Base-by-base conservation (phyloP, 73 alveolate species). In the Paramecium caudatum region DNA sequence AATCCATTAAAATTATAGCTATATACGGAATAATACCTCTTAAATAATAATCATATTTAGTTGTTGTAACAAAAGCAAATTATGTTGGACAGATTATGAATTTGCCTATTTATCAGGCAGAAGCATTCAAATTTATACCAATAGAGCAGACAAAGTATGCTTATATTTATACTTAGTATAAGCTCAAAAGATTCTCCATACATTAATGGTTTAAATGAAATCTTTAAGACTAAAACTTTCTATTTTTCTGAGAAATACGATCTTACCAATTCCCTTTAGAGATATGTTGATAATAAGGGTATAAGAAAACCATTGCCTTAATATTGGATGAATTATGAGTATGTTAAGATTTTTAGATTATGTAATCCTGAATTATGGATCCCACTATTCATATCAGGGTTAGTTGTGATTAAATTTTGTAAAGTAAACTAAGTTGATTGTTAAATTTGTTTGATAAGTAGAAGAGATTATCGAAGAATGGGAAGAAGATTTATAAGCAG, bases 401-500 rank as follows among this genome's bases (percentile, higher is more conserved):
- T 62, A 1, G 65, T 86, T 25, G 84, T 27, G n/a, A 86, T 86
- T 4, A 50, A 45, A 27, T 63, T 63, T 46, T 86, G 55, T 45
- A 62, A 36, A 10, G n/a, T 86, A 8, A 78, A 86, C 65, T 74
- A 46, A 16, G 41, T 5, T 6, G 34, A 61, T n/a, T 84, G 63
- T 61, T 50, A 50, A 37, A 32, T 95, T 68, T 82, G 87, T n/a
- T 91, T 97, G 61, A 91, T 97, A 34, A 95, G 96, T 23, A 95
- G 98, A 82, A 97, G 97, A 86, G 99, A 97, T 90, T 50, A 70
- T 32, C 95, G 98, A 91, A 85, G 99, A 93, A 94, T 93, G 65
- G 99, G 99, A 16, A 94, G 97, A 90, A 96, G 99, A 91, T 97
- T 96, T 62, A 91, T 95, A 25, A 78, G 94, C 12, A 92, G 99